Evolutionary conservation across 192 early-diverging fungal genomes (phyloP).

Genomic region (Coemansia sp.): DNA sequence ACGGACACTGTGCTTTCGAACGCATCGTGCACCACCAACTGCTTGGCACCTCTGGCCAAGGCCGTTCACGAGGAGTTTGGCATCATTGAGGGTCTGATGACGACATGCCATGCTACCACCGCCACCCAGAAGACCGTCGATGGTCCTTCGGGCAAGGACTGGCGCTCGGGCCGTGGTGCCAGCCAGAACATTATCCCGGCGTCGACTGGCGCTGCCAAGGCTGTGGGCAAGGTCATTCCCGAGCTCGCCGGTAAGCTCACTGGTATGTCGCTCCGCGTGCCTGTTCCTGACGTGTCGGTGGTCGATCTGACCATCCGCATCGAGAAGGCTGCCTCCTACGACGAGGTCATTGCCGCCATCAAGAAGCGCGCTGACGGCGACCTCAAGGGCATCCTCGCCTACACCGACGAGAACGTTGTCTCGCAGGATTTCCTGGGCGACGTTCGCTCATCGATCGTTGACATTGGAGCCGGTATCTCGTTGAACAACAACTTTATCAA

Average conservation of each 20-base stretch:
- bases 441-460: constrained; percentile 88
- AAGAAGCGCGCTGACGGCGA: constrained; percentile 79
- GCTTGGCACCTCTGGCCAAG: constrained; percentile 96
- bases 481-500: constrained; percentile 96
- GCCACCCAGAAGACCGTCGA: constrained; percentile 99
- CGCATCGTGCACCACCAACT: constrained; percentile 99
- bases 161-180: constrained; percentile 96
- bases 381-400: constrained; percentile 87
- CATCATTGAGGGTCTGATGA: constrained; percentile 96
- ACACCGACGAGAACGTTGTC: constrained; percentile 94
- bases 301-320: constrained; percentile 95
- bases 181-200: constrained; percentile 98
- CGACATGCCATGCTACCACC: constrained; percentile 96
- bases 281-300: constrained; percentile 91
- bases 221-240: constrained; percentile 97
- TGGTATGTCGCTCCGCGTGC: constrained; percentile 98
- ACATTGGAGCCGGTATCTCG: constrained; percentile 93
- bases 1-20: constrained; percentile 89
- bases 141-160: constrained; percentile 95
- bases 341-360: constrained; percentile 82
- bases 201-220: constrained; percentile 97
- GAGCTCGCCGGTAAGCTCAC: constrained; percentile 92
- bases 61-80: constrained; percentile 95
- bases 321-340: constrained; percentile 86
- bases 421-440: constrained; percentile 95